Evolutionary conservation across 495 filamentous ascomycete genomes (phyloP), one percentile per base, ranked within the genome.

Genomic region (Cercophora sp.): DNA sequence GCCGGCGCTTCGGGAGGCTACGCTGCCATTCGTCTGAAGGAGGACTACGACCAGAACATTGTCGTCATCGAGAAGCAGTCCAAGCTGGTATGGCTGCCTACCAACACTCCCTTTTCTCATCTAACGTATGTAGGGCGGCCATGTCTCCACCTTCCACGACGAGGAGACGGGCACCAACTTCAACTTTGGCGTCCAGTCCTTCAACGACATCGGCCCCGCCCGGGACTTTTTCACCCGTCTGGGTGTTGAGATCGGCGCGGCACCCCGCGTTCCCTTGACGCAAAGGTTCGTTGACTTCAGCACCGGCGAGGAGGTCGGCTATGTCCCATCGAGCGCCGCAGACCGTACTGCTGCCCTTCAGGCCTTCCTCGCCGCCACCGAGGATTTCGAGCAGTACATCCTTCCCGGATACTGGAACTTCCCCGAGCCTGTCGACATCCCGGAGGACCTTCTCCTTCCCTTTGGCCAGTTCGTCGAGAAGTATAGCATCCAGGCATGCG

Each of bases 1-100:
- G 75, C 73, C 5, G 75, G 76, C 26, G 72, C 72, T n/a, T 63
- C 73, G 8, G 76, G 76, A 39, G 62, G 71, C 8, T 75, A 79
- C 49, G 71, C 75, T 23, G 75, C 73, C 8, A 67, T 78, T 40
- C 59, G 65, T 8, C 54, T 75, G 31, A 69, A 69, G 29, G 72
- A 77, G 56, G 73, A 74, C 48, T 67, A 58, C 37, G 54, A 61
- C 25, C 69, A 74, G 53, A 70, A 55, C 34, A 60, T 78, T 31
- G 63, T 64, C 1, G 35, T 79, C 4, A 64, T 79, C 31, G 75
- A 78, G 49, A 68, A 68, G 58, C 55, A 66, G 25, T 47, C 40
- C 19, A 57, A 48, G 6, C 53, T 79, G 40, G 74, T 76, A 60
- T 34, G 70, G 49, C 20, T 23, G 32, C 57, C 34, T 9, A 23